phyloP scores from a whole-genome alignment of 192 early-diverging fungal species.

The Linderina pennispora region DNA sequence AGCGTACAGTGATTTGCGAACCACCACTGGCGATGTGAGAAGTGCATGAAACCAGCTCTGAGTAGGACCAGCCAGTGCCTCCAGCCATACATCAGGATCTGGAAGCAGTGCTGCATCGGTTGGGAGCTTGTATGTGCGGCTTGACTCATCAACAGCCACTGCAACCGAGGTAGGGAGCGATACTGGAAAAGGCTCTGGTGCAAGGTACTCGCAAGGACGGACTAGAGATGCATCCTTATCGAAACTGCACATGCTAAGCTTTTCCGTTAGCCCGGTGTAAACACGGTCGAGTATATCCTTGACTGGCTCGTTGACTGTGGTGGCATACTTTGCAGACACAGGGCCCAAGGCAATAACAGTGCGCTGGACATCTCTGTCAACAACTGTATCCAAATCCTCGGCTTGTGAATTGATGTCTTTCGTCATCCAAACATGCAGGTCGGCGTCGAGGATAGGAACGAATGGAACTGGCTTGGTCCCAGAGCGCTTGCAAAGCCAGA shows the following conservation, averaged over 20 bases:
- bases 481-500: conserved; percentile 44
- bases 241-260: no score
- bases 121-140: conserved; percentile 9
- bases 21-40: conserved; percentile 60
- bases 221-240: no score
- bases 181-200: background rate
- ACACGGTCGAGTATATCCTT: background rate
- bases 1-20: conserved; percentile 54
- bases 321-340: background rate
- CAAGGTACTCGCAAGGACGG: conserved; percentile 81
- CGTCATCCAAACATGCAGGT: background rate
- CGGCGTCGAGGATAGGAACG: conserved; percentile 50
- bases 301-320: background rate
- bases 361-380: background rate
- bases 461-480: conserved; percentile 87
- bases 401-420: background rate
- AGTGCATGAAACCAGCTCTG: conserved; percentile 82
- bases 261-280: background rate
- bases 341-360: background rate
- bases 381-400: background rate
- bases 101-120: conserved; percentile 2
- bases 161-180: background rate
- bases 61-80: conserved; percentile 58
- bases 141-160: background rate
- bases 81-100: conserved; percentile 51